phyloP scores from a whole-genome alignment of 1,284 basidiomycete genomes.

The Hemileia vastatrix region DNA sequence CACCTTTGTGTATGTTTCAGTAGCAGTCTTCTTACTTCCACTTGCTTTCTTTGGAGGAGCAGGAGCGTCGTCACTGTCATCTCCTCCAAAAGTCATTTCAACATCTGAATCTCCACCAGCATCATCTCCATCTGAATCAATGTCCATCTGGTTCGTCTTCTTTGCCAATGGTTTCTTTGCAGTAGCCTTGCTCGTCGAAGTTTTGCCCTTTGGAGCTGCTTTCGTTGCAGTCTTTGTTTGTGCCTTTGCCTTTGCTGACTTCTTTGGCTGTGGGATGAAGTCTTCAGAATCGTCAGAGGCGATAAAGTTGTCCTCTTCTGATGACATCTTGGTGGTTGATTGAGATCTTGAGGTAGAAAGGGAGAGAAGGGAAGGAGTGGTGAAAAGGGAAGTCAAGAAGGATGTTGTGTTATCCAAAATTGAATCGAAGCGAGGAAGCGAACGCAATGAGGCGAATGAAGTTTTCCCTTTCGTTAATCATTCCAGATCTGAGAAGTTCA shows the following conservation, averaged over 20 bases:
- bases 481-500: no score
- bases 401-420: no score
- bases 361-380: no score
- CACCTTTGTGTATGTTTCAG: background rate
- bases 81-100: background rate
- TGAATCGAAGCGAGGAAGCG: no score
- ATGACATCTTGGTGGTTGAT: background rate
- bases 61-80: background rate
- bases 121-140: background rate
- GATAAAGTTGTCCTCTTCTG: background rate
- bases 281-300: background rate
- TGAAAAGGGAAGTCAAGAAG: no score
- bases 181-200: no score
- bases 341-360: no score
- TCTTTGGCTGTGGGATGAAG: background rate
- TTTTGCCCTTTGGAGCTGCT: background rate
- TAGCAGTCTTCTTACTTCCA: background rate
- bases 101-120: background rate
- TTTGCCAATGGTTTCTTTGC: no score
- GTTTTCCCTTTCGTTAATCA: no score
- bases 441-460: no score
- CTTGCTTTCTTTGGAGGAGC: background rate
- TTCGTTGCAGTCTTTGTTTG: background rate
- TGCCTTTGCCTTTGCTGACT: background rate
- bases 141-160: background rate